Evolutionary conservation across 1,284 basidiomycete genomes (phyloP).

Genomic region (Fomitiporia mediterranea): DNA sequence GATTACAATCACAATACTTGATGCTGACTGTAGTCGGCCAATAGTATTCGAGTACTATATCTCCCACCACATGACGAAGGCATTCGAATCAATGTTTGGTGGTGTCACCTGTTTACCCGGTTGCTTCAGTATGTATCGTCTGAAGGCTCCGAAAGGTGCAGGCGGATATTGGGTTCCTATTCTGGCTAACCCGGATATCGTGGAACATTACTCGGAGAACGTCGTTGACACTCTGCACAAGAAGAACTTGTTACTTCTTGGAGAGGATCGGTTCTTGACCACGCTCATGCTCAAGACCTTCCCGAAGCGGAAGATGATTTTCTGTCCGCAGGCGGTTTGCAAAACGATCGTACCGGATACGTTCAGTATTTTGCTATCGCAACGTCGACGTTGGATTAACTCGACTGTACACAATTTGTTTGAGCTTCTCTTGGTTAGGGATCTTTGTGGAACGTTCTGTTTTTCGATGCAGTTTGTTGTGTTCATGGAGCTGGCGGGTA

Average conservation of each 20-base stretch:
- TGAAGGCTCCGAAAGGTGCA: slow-evolving; percentile 94
- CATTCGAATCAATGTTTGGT: slow-evolving; percentile 99
- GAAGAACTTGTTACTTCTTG: slow-evolving; percentile 96
- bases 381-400: slow-evolving; percentile 99
- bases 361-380: slow-evolving; percentile 90
- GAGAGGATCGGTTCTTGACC: slow-evolving; percentile 98
- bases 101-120: slow-evolving; percentile 99
- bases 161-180: slow-evolving; percentile 98
- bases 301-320: slow-evolving; percentile 98
- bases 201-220: slow-evolving; percentile 97
- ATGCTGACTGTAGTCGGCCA: slow-evolving; percentile 17
- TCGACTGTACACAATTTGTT: slow-evolving; percentile 97
- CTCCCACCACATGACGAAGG: slow-evolving; percentile 98
- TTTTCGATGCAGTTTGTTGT: slow-evolving; percentile 98
- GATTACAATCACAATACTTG: slow-evolving; percentile 7
- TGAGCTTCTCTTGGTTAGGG: slow-evolving; percentile 90
- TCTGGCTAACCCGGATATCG: slow-evolving; percentile 94
- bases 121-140: slow-evolving; percentile 99
- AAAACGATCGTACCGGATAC: slow-evolving; percentile 97
- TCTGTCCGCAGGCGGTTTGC: slow-evolving; percentile 97
- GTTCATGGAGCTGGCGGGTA: slow-evolving; percentile 96
- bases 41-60: slow-evolving; percentile 99
- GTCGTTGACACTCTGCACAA: slow-evolving; percentile 98
- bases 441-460: slow-evolving; percentile 94
- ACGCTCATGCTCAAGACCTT: slow-evolving; percentile 97